Evolutionary conservation across 2,329 filamentous ascomycete species (phyloP).

Genomic region (Ceratocystis eucalypticola): DNA sequence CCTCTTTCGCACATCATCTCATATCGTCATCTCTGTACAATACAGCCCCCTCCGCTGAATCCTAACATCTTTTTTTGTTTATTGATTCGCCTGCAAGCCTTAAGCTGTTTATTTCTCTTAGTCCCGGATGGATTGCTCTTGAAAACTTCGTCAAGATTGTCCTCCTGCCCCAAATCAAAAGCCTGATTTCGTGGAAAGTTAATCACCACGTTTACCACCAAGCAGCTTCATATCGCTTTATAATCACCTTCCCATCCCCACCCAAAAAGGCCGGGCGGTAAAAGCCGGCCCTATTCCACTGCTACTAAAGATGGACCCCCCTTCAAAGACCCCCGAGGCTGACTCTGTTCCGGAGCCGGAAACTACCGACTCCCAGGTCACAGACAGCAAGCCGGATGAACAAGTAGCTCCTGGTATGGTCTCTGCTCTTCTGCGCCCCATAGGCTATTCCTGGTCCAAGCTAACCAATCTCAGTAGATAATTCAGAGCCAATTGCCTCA

Average conservation of each 20-base stretch:
- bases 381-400: neutral
- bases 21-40: conserved; percentile 9
- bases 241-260: neutral
- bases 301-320: neutral
- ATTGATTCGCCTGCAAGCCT: neutral
- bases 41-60: neutral
- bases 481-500: neutral
- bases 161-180: neutral
- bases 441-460: neutral
- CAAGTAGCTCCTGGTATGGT: neutral
- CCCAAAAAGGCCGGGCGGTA: neutral
- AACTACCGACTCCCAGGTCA: neutral
- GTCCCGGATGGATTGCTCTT: neutral
- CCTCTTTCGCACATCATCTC: neutral
- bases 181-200: neutral
- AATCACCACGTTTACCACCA: neutral
- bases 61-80: neutral
- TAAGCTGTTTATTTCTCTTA: neutral
- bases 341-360: neutral
- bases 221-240: neutral
- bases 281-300: neutral
- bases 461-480: neutral
- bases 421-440: neutral
- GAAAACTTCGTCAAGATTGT: neutral
- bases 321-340: neutral